Conservation (phyloP, 176 grass and related monocot species). For the Tillandsia fasciculata region DNA sequence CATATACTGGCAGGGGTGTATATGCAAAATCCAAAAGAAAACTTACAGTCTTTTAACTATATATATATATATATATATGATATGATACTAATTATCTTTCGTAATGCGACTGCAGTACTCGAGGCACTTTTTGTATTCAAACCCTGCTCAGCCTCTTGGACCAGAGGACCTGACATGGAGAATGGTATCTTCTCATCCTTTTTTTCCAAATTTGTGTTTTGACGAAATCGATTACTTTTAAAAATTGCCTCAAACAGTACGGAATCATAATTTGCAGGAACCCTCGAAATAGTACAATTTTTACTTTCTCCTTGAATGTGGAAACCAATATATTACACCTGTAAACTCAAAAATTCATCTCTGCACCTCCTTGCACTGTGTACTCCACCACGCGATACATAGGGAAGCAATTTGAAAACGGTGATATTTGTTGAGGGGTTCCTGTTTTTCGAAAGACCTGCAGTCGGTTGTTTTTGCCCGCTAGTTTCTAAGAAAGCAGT, state of each 20-base stretch:
- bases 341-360: no score
- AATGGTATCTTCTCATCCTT: slow-evolving; percentile 42
- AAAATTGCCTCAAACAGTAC: no score
- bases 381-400: no score
- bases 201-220: neutral
- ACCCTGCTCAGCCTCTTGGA: slow-evolving; percentile 73
- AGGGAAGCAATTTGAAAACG: no score
- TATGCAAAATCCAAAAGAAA: neutral
- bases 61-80: neutral
- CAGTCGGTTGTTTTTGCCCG: no score
- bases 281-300: neutral
- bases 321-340: neutral
- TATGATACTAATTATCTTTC: slow-evolving; percentile 19
- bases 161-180: slow-evolving; percentile 93
- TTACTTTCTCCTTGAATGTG: neutral
- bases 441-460: no score
- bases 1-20: no score
- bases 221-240: neutral
- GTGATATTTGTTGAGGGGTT: no score
- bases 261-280: no score
- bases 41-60: neutral
- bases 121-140: slow-evolving; percentile 84
- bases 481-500: no score
- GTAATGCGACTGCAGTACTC: slow-evolving; percentile 44
- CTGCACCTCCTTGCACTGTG: no score